Base-by-base conservation (phyloP, 1,284 basidiomycete species). In the Grifola frondosa region DNA sequence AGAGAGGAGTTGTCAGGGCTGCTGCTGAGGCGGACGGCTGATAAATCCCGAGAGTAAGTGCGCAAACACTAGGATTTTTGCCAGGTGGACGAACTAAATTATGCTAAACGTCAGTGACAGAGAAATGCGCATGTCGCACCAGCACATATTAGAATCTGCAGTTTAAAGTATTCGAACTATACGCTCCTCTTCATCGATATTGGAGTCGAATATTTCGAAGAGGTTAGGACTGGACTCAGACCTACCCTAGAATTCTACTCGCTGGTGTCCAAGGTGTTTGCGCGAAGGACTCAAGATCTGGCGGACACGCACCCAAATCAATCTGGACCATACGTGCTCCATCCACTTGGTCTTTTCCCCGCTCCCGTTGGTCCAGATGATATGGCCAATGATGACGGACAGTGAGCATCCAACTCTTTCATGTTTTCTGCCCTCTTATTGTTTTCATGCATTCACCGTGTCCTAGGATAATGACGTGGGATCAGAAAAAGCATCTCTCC, bases 201-300 rank as follows among this genome's bases (percentile, higher is more conserved):
- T 98, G 19, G 95, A 98, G 91, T 98, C 39, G 94, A 99, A 66
- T 98, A 97, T 71, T 98, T 97, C 62, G 93, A 97, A 61, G 96
- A 99, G 73, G 95, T 97, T 39, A 96, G 96, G 17, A 98, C 96
- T 4, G 96, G 96, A 23, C 71, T 98, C 12, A 96, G 96, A n/a
- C n/a, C 94, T 7, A 98, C 96, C 15, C 75, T 98, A 30, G 96
- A 98, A 69, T 97, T 98, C 67, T 97, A 97, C 67, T 87, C 92
- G 30, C 72, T 97, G 40, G 92, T 92, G 13, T 94, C 91, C 36
- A 87, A 84, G 59, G 93, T 95, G 67, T 96, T 97, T 65, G 92
- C 92, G 0, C 75, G 90, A 46, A 81, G 84, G 54, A 50, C 70
- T 96, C 54, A 86, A 88, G 64, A 75, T 97, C 24, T 97, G 95